Evolutionary conservation across 345 rosid species (phyloP), one percentile per base, ranked within the genome.

Genomic region (Combretum micranthum): DNA sequence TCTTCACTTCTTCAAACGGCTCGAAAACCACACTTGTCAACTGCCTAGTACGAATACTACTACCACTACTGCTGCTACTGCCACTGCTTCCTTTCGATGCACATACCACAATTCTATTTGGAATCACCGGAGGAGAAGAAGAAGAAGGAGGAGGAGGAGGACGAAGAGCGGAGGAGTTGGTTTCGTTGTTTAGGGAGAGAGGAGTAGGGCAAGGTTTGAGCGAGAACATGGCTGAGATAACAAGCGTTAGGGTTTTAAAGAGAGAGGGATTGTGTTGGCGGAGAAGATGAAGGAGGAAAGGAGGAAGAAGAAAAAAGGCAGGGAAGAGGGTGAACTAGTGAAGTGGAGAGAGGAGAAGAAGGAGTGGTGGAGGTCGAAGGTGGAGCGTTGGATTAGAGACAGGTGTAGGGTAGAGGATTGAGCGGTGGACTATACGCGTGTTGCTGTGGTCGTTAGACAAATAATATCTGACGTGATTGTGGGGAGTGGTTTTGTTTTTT

Each of bases 1-100:
- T n/a, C n/a, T 89, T 89, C 50, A 86, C 73, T 72, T 86, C 97
- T 66, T 84, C 92, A 49, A 90, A 83, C 9, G 90, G 92, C 56
- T 79, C 69, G 51, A 84, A 84, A 1, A 84, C 64, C 1, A 67
- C 75, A 26, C 75, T 73, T 1, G 69, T 69, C 9, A 75, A 50
- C 12, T 50, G 17, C 50, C 52, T 17, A 12, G 44, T 37, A 54
- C 23, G 5, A 32, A 32, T 32, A 32, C 9, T 32, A 32, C 39
- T 32, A 32, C n/a, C n/a, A n/a, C n/a, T n/a, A n/a, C n/a, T n/a
- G n/a, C n/a, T n/a, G n/a, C n/a, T n/a, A n/a, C 39, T 32, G 5
- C 26, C 5, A 7, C 39, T 23, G 11, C 50, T 20, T 14, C 65
- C 61, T 45, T 66, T 55, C 37, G 64, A 53, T 12, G 61, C 55